Percentiles rank a stretch among this genome's conserved stretches.
phyloP scores from a whole-genome alignment of 805 yeast genomes.

The Ogataea chonburiensis region DNA sequence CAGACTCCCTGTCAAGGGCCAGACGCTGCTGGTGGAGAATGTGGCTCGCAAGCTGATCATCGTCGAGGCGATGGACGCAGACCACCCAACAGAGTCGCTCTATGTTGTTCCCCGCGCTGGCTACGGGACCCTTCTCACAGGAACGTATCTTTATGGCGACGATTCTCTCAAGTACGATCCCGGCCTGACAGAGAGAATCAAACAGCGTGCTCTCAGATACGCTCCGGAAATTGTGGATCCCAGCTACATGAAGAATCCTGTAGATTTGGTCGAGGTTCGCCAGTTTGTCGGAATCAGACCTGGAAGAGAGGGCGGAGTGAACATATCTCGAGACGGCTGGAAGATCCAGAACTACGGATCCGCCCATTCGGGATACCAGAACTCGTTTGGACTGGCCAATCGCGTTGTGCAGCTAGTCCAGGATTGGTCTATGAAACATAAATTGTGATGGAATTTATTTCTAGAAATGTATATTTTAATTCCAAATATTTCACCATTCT shows the following conservation, averaged over 20 bases:
- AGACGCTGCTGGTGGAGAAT: constrained; percentile 53
- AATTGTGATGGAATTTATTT: constrained; percentile 1
- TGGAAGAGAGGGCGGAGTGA: constrained; percentile 57
- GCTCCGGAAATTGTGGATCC: constrained; percentile 49
- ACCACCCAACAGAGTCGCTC: constrained; percentile 44
- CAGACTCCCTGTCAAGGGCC: constrained; percentile 55
- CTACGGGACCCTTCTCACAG: constrained; percentile 65
- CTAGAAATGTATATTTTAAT: background rate
- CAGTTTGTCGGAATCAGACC: constrained; percentile 72
- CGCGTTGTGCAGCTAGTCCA: constrained; percentile 24
- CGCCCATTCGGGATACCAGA: constrained; percentile 75
- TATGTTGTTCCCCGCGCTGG: constrained; percentile 66
- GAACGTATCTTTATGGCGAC: constrained; percentile 34
- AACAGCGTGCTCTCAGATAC: constrained; percentile 41
- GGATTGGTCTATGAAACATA: constrained; percentile 10
- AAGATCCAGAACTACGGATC: constrained; percentile 67
- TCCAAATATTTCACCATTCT: too few species aligned
- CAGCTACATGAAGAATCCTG: constrained; percentile 37
- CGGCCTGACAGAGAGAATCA: constrained; percentile 47
- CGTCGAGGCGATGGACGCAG: constrained; percentile 32
- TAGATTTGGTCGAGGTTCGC: constrained; percentile 46
- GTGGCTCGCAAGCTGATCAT: constrained; percentile 36
- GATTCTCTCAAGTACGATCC: constrained; percentile 37
- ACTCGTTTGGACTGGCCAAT: constrained; percentile 29
- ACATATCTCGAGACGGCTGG: constrained; percentile 38